Evolutionary conservation across 2,329 filamentous ascomycete species (phyloP), one percentile per base, ranked within the genome.

Genomic region (Penicillium sp.): DNA sequence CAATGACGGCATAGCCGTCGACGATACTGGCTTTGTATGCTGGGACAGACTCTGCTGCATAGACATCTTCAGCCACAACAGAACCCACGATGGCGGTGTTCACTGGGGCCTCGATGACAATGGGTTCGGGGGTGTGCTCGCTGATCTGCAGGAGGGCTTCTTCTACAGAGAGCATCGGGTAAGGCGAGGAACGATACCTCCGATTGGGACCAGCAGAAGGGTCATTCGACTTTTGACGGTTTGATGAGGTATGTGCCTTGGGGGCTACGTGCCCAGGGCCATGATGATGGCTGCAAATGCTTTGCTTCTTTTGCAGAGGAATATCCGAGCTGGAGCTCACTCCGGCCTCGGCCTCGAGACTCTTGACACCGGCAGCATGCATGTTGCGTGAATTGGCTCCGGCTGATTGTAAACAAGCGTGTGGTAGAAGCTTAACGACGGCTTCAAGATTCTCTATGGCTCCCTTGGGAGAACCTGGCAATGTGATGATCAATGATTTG

Each of bases 11-110:
- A 68, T 99, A 99, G 1, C 94, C 94, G 71, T 99, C 94, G 0
- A 99, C 94, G 36, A 97, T 97, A 69, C 93, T 97, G 16, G 94
- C 94, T 54, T 92, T 82, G 75, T 96, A 99, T 0, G 93, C 94
- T 0, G 94, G 94, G 0, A 99, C 94, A 7, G 88, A 85, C 70
- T 97, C 93, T 3, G 77, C 76, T 0, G 94, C 91, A 34, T 80
- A 83, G 21, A 99, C 87, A 62, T 96, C 89, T 68, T 92, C 86
- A 0, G 93, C 92, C 1, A 99, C 78, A 0, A 97, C 87, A 8
- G 83, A 85, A 7, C 91, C 91, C 1, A 93, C 83, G 0, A 97
- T 77, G 2, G 76, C 75, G 29, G 82, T 79, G 55, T 88, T 78
- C 3, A 96, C 88, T 6, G 84, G 81, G 1, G 79, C 76, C 44